Evolutionary conservation across 306 rosid species (phyloP), one percentile per base, ranked within the genome.

Genomic region (Styphnolobium japonicum): DNA sequence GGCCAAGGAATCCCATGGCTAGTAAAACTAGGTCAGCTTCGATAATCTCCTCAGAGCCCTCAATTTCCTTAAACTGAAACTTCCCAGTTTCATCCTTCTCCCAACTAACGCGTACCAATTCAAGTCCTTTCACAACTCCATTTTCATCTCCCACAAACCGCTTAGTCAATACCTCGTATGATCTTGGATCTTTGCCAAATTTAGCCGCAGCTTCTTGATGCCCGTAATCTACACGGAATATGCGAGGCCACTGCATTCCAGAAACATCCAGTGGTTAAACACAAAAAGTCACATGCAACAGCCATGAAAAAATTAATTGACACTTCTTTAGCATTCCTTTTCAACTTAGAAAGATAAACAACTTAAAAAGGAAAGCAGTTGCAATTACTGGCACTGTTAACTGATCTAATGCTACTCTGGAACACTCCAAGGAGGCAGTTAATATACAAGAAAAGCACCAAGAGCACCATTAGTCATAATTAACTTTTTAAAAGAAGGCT

Each of bases 1-100:
- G 99, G 73, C 99, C 99, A 31, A 96, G 99, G 89, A 96, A 96
- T 25, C 99, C 99, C 99, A 96, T 93, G 69, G 99, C 99, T 12
- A 96, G 88, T 5, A 96, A 85, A 48, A 90, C 92, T 2, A 96
- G 85, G 81, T 96, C 98, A 10, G 94, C 96, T 82, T 90, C 97
- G 18, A 96, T 86, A 46, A 93, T 85, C 86, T 93, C 96, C 91
- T 93, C 98, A 4, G 90, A 80, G 23, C 98, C 99, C 81, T 91
- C 96, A n/a, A 96, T 81, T 85, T 96, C 99, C 85, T 90, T 90
- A 63, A 89, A 87, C 81, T 91, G 97, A 80, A 91, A 87, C 88
- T 80, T 91, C 60, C 98, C 99, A 2, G 80, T 64, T 48, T 87
- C 92, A 91, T 96, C 99, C 87, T 96, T 96, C 88, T 90, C 98